Percentiles rank a stretch among this genome's conserved stretches.
Evolutionary conservation across 225 moss, liverwort and hornwort species (phyloP).

Genomic region (Physcomitrellopsis africana): DNA sequence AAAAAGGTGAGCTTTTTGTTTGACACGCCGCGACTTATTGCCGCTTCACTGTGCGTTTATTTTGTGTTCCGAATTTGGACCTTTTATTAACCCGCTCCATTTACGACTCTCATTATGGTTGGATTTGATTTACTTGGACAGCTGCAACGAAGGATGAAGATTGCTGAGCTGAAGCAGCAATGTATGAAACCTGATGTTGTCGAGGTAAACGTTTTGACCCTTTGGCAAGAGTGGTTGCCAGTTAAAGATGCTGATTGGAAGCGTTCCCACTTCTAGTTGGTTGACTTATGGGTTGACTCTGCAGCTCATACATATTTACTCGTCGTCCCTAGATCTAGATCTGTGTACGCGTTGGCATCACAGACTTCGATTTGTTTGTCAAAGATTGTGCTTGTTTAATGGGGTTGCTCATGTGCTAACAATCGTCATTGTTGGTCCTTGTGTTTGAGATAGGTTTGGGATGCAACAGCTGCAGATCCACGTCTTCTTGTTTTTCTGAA

Average conservation of each 20-base stretch:
- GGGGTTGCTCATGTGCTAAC: neutral
- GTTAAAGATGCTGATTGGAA: neutral
- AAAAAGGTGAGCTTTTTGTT: conserved; percentile 69
- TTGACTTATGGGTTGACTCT: conserved; percentile 5
- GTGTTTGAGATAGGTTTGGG: conserved; percentile 76
- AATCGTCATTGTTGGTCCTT: conserved; percentile 18
- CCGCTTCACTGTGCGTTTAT: neutral
- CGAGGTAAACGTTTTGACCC: conserved; percentile 58
- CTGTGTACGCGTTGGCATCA: neutral
- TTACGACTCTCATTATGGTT: conserved; percentile 24
- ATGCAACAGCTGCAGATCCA: conserved; percentile 99
- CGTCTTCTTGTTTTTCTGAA: conserved; percentile 95
- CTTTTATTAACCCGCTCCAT: neutral
- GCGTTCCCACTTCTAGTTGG: neutral
- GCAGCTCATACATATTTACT: conserved; percentile 12
- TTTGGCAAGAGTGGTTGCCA: conserved; percentile 3
- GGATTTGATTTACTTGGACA: conserved; percentile 45
- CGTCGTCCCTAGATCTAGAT: neutral
- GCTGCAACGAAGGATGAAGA: conserved; percentile 97
- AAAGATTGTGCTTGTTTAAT: neutral
- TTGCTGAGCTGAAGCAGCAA: conserved; percentile 98
- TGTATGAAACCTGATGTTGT: conserved; percentile 99
- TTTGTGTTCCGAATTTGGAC: neutral
- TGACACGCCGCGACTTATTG: neutral
- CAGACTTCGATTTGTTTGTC: neutral